A percentile compares a stretch with the other conserved stretches of the same genome.
phyloP scores from a whole-genome alignment of 192 early-diverging fungal species.

The Coemansia sp. region DNA sequence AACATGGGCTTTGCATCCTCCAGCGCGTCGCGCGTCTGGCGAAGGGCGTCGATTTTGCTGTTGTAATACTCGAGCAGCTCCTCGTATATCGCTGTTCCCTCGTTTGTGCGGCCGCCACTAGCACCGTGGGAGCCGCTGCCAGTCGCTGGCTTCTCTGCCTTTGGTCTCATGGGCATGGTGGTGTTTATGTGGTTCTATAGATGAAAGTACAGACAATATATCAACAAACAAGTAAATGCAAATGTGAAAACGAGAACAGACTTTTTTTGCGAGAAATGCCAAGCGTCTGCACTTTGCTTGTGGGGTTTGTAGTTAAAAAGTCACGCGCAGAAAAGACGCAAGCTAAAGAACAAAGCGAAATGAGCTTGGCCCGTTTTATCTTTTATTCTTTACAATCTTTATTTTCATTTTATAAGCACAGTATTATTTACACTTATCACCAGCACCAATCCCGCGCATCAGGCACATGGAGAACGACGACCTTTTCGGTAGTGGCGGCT shows the following conservation, averaged over 20 bases:
- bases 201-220: not conserved
- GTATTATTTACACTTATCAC: no score
- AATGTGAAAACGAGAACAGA: not conserved
- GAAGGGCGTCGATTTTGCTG: slow-evolving; percentile 31
- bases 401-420: no score
- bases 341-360: no score
- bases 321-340: not conserved
- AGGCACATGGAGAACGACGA: slow-evolving; percentile 32
- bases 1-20: slow-evolving; percentile 28
- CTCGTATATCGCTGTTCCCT: slow-evolving; percentile 28
- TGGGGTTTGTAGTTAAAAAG: not conserved
- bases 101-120: not conserved
- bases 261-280: not conserved
- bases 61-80: slow-evolving; percentile 49
- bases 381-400: not conserved
- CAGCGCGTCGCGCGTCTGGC: slow-evolving; percentile 37
- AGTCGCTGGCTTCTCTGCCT: slow-evolving; percentile 1
- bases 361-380: not conserved
- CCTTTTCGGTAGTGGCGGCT: slow-evolving; percentile 37
- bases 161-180: slow-evolving; percentile 9
- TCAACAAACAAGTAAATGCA: no score
- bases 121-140: not conserved
- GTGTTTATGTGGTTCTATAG: no score
- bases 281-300: not conserved
- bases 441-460: no score